phyloP scores from a whole-genome alignment of 108 stramenopile genomes.

The Nitzschia sp. region DNA sequence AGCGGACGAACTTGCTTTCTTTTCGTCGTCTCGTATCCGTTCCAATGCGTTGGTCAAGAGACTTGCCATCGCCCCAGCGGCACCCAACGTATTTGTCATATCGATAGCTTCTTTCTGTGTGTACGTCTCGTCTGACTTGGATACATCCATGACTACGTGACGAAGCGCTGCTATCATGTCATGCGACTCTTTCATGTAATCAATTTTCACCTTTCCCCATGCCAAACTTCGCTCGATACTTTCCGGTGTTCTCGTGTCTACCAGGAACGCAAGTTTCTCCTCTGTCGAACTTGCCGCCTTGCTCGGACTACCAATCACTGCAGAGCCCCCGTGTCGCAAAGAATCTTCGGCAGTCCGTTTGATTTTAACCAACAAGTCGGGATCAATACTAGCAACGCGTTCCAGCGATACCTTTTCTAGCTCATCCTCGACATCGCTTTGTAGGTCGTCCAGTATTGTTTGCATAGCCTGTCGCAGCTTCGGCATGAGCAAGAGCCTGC shows the following conservation, averaged over 20 bases:
- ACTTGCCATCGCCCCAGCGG: conserved; percentile 42
- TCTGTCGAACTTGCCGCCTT: neutral
- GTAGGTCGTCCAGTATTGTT: conserved; percentile 75
- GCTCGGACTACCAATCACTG: neutral
- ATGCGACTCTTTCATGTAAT: conserved; percentile 55
- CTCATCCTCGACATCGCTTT: conserved; percentile 68
- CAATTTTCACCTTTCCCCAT: conserved; percentile 67
- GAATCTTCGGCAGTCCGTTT: conserved; percentile 65
- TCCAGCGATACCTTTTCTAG: conserved; percentile 85
- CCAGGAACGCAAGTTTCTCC: conserved; percentile 33
- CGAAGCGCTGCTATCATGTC: conserved; percentile 57
- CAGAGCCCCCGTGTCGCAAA: conserved; percentile 36
- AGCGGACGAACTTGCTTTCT: conserved; percentile 16
- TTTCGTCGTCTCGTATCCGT: conserved; percentile 32
- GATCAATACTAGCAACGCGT: conserved; percentile 80
- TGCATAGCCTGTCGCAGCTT: conserved; percentile 76
- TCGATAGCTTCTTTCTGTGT: conserved; percentile 45
- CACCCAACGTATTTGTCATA: conserved; percentile 40
- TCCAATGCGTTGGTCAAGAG: conserved; percentile 35
- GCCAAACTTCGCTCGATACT: conserved; percentile 40
- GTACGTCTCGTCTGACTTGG: conserved; percentile 35
- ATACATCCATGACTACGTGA: conserved; percentile 45
- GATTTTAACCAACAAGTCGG: conserved; percentile 67
- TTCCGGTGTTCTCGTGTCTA: conserved; percentile 42
- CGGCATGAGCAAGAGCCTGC: conserved; percentile 50